Conservation (phyloP, 2,329 filamentous ascomycete genomes). For the Fusarium sp. region DNA sequence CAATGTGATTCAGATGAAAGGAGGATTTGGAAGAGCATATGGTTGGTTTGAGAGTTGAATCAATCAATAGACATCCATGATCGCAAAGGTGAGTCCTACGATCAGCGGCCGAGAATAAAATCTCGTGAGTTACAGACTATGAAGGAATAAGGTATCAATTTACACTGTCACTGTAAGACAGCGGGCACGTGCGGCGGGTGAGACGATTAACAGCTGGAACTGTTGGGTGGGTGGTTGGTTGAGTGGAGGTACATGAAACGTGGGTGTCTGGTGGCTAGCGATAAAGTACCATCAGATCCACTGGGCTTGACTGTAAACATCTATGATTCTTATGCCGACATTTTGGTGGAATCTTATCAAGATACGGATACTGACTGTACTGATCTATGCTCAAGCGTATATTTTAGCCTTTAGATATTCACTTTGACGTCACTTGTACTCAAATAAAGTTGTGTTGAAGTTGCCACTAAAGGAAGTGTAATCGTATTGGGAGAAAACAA, state of each 20-base stretch:
- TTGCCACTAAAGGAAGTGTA: neutral
- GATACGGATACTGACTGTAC: too few relatives aligned
- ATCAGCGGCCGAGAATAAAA: constrained; percentile 27
- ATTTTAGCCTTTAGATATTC: neutral
- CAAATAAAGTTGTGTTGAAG: neutral
- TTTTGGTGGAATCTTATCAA: neutral
- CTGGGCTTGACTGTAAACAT: constrained; percentile 25
- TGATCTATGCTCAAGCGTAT: neutral
- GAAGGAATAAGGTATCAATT: constrained; percentile 25
- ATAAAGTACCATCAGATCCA: constrained; percentile 35
- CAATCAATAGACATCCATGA: constrained; percentile 35
- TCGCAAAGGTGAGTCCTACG: constrained; percentile 24
- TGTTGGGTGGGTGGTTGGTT: constrained; percentile 48
- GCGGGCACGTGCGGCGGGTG: constrained; percentile 47
- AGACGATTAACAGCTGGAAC: constrained; percentile 39
- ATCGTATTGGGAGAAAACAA: constrained; percentile 1
- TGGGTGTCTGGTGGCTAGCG: constrained; percentile 19
- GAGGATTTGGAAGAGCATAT: constrained; percentile 2
- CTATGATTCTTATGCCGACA: constrained; percentile 25
- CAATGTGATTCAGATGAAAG: constrained; percentile 1
- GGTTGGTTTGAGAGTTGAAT: constrained; percentile 4
- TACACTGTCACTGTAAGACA: constrained; percentile 27
- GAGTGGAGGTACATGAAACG: constrained; percentile 35
- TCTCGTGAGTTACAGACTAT: constrained; percentile 32
- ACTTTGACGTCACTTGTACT: neutral